Evolutionary conservation across 371 early-diverging fungal genomes (phyloP).

Genomic region (Mortierella sp.): DNA sequence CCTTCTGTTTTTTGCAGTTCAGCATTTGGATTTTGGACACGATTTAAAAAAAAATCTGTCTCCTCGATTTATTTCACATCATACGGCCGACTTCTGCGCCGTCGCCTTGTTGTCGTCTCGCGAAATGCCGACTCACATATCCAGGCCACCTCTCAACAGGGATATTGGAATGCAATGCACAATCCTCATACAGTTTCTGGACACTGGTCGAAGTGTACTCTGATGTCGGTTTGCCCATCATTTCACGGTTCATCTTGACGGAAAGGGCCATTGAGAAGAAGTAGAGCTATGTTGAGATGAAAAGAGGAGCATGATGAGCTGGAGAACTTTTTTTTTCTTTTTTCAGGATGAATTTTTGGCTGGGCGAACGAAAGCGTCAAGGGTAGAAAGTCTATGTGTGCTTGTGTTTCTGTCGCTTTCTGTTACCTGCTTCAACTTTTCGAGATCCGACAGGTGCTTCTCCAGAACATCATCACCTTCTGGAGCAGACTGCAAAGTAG

Average conservation of each 20-base stretch:
- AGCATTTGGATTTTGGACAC: too few species aligned
- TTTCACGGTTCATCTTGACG: slow-evolving; percentile 56
- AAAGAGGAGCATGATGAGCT: neutral
- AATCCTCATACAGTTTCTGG: slow-evolving; percentile 54
- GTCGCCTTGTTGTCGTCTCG: slow-evolving; percentile 13
- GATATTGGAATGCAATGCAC: slow-evolving; percentile 28
- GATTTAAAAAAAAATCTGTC: too few species aligned
- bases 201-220: slow-evolving; percentile 48
- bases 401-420: too few species aligned
- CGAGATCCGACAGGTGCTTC: slow-evolving; percentile 27
- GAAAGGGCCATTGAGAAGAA: slow-evolving; percentile 56
- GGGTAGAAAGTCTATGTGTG: too few species aligned
- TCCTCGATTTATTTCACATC: too few species aligned
- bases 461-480: slow-evolving; percentile 10
- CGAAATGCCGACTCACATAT: slow-evolving; percentile 44
- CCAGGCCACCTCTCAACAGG: slow-evolving; percentile 57
- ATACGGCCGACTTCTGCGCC: too few species aligned
- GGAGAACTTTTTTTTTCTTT: neutral
- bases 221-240: slow-evolving; percentile 40
- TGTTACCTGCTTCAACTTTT: slow-evolving; percentile 35
- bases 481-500: neutral
- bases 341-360: too few species aligned
- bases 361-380: too few species aligned
- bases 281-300: slow-evolving; percentile 26
- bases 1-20: too few species aligned